Conservation (phyloP, 2,329 filamentous ascomycete genomes). For the Davidsoniella virescens region DNA sequence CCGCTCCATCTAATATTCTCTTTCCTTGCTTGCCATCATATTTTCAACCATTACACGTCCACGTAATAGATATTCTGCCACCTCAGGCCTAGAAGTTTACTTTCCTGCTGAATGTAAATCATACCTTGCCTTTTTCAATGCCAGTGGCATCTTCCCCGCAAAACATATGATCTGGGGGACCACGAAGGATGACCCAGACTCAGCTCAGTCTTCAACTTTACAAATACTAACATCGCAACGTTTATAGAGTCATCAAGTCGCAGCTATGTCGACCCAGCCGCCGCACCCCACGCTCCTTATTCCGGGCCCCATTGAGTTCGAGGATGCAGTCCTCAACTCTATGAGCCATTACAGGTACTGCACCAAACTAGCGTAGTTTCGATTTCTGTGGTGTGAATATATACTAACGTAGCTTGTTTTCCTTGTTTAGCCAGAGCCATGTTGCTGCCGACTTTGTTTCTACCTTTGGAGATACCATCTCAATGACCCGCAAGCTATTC, state of each 20-base stretch:
- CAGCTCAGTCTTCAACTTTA: neutral
- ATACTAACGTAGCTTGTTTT: neutral
- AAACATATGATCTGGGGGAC: neutral
- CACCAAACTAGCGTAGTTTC: neutral
- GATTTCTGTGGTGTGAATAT: neutral
- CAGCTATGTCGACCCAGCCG: constrained; percentile 42
- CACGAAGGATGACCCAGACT: neutral
- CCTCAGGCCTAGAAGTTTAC: no score
- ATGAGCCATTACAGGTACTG: constrained; percentile 81
- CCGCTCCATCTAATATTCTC: no score
- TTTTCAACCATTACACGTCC: no score
- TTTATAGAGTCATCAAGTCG: constrained; percentile 6
- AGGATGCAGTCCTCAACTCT: constrained; percentile 85
- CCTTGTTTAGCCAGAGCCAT: constrained; percentile 62
- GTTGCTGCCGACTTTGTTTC: constrained; percentile 79
- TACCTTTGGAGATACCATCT: constrained; percentile 76
- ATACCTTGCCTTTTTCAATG: no score
- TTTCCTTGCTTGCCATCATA: no score
- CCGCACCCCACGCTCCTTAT: constrained; percentile 68
- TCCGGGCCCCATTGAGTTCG: constrained; percentile 93
- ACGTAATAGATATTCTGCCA: no score
- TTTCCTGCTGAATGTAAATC: no score
- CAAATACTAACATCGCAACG: neutral
- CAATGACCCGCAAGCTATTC: constrained; percentile 83
- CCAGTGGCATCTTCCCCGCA: no score